These are phyloP conservation scores for Cryphonectria radicalis DNA, from an alignment of 2,329 filamentous ascomycete genomes.

Conservation along the genomic window DNA sequence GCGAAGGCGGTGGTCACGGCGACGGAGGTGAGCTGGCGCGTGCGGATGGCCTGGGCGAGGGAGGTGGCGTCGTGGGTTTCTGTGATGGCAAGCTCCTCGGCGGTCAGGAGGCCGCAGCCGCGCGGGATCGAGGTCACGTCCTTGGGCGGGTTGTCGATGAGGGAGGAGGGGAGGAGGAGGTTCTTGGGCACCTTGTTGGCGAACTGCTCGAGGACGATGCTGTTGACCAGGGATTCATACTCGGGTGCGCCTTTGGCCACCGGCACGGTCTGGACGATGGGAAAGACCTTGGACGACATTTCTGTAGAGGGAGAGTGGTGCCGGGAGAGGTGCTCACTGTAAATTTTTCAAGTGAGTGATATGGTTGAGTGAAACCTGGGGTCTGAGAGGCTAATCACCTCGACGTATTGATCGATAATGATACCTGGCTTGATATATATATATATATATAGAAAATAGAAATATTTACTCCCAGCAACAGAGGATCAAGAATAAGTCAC, in stretches of 20 bases:
- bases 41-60: slow-evolving; percentile 45
- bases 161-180: slow-evolving; percentile 36
- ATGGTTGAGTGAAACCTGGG: background rate
- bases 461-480: too few species aligned
- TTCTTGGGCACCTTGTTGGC: slow-evolving; percentile 38
- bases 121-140: slow-evolving; percentile 42
- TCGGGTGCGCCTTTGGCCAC: slow-evolving; percentile 33
- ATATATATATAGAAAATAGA: too few species aligned
- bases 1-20: slow-evolving; percentile 48
- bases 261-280: slow-evolving; percentile 33
- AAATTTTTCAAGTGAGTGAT: background rate
- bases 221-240: slow-evolving; percentile 30
- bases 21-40: slow-evolving; percentile 42
- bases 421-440: too few species aligned
- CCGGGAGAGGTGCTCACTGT: too few species aligned
- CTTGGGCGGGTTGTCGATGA: slow-evolving; percentile 37
- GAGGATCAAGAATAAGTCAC: too few species aligned
- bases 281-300: slow-evolving; percentile 19
- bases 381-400: too few species aligned
- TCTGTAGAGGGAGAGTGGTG: background rate
- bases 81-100: slow-evolving; percentile 53
- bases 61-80: slow-evolving; percentile 48
- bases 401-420: too few species aligned
- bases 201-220: slow-evolving; percentile 38
- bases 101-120: slow-evolving; percentile 48